These are phyloP conservation scores for Populus pruinosa DNA, from an alignment of 345 rosid species.

Conservation along the genomic window DNA sequence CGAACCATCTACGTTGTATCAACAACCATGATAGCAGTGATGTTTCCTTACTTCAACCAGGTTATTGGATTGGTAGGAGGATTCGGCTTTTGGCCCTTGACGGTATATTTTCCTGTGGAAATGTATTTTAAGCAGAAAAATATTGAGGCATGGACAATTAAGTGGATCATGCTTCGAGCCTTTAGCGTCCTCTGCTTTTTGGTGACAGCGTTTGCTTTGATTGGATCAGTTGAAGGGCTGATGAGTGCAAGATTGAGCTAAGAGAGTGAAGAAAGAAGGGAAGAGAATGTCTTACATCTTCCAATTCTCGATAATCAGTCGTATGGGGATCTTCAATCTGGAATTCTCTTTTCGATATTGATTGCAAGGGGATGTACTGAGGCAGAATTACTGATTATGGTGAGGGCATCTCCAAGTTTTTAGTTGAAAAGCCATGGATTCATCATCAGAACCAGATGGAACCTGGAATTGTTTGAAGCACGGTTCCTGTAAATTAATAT, in stretches of 20 bases:
- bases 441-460: not conserved
- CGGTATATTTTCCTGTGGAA: slow-evolving; percentile 71
- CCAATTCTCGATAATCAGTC: too few relatives aligned
- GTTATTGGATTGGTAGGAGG: slow-evolving; percentile 72
- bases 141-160: slow-evolving; percentile 41
- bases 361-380: not conserved
- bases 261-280: not conserved
- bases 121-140: slow-evolving; percentile 63
- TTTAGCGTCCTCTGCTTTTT: slow-evolving; percentile 45
- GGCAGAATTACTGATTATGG: not conserved
- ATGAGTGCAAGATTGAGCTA: slow-evolving; percentile 44
- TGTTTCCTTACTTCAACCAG: slow-evolving; percentile 86
- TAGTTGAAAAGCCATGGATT: not conserved
- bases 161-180: slow-evolving; percentile 49
- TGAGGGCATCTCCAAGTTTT: not conserved
- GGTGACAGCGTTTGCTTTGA: slow-evolving; percentile 37
- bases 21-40: slow-evolving; percentile 43
- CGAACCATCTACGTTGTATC: slow-evolving; percentile 49
- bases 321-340: too few relatives aligned
- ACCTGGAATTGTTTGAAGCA: not conserved
- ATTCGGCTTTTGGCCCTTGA: slow-evolving; percentile 68
- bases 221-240: slow-evolving; percentile 64
- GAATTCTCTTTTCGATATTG: too few relatives aligned
- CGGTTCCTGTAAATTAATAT: not conserved
- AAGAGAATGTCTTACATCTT: too few relatives aligned